phyloP scores from a whole-genome alignment of 2,329 filamentous ascomycete species.

The Camptophora hylomeconis region DNA sequence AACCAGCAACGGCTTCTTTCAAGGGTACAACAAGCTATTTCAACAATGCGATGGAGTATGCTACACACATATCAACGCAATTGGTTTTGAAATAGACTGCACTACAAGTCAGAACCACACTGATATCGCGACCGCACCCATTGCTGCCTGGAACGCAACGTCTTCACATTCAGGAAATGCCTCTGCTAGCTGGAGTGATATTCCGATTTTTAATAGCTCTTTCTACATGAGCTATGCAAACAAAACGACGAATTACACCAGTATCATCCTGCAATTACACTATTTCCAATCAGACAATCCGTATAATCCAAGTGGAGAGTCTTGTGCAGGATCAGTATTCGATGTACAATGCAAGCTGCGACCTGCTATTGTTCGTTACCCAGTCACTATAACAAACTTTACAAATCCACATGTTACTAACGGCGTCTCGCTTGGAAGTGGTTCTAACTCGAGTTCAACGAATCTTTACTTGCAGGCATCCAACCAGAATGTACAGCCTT shows the following conservation, averaged over 20 bases:
- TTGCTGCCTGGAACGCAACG: constrained; percentile 3
- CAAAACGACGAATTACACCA: constrained; percentile 3
- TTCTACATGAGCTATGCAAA: constrained; percentile 4
- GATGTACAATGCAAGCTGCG: constrained; percentile 4
- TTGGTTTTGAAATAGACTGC: constrained; percentile 8
- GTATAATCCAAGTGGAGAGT: constrained; percentile 2
- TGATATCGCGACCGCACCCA: constrained; percentile 5
- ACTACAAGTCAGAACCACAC: constrained; percentile 3
- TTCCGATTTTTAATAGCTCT: constrained; percentile 7
- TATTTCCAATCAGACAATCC: constrained; percentile 7
- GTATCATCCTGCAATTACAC: constrained; percentile 5
- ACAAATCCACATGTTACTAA: constrained; percentile 7
- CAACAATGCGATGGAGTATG: constrained; percentile 5
- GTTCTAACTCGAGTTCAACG: neutral
- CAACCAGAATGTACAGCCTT: constrained; percentile 2
- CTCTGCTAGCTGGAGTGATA: constrained; percentile 4
- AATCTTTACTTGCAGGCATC: neutral
- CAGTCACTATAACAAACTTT: constrained; percentile 6
- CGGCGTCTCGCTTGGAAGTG: constrained; percentile 2
- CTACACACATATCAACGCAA: constrained; percentile 4
- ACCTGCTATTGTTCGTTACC: constrained; percentile 5
- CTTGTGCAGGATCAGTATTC: constrained; percentile 5
- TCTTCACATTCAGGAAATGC: neutral
- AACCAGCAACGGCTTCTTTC: constrained; percentile 6
- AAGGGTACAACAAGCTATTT: constrained; percentile 6